Evolutionary conservation across 2,329 filamentous ascomycete genomes (phyloP), one percentile per base, ranked within the genome.

Genomic region (Exophiala sp.): DNA sequence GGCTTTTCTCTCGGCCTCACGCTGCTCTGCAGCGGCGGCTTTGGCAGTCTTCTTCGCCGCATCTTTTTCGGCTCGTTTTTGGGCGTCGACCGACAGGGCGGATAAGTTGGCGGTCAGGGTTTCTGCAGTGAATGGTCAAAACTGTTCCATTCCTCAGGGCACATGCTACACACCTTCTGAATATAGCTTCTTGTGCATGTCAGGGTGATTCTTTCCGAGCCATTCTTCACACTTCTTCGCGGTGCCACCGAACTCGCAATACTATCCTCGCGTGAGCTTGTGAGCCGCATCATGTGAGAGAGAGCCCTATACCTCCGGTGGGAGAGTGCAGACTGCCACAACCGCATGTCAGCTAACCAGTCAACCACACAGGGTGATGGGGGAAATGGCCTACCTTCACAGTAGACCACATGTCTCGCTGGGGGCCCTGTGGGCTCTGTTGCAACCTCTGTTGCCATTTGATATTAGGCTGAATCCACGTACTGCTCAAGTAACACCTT

Each of bases 191-290:
- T 82, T 73, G 73, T 95, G 95, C 70, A 96, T 76, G 43, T 81
- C 78, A 2, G 85, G 82, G 65, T 96, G 81, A 62, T 84, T 80
- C 61, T 85, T 82, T 66, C 89, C 77, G 16, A 99, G 84, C 94
- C 94, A 99, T 71, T 97, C 91, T 72, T 92, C 88, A 76, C 94
- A 99, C 76, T 96, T 99, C 75, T 91, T 96, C 20, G 88, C 86
- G 36, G 91, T 97, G 62, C 91, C 92, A 68, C 94, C 94, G 73
- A 96, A 97, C 76, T 99, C 94, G 78, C 94, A 99, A 77, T 96
- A 99, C 94, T 97, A 75, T 63, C 12, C 14, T 24, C 38, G 34
- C 8, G 49, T 55, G 43, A 55, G 46, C 18, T 6, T 44, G 14
- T 12, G 20, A 11, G n/a, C 9, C 38, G 10, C 18, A 39, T 16